Base-by-base conservation (phyloP, 495 filamentous ascomycete species). In the Cryomyces antarcticus region DNA sequence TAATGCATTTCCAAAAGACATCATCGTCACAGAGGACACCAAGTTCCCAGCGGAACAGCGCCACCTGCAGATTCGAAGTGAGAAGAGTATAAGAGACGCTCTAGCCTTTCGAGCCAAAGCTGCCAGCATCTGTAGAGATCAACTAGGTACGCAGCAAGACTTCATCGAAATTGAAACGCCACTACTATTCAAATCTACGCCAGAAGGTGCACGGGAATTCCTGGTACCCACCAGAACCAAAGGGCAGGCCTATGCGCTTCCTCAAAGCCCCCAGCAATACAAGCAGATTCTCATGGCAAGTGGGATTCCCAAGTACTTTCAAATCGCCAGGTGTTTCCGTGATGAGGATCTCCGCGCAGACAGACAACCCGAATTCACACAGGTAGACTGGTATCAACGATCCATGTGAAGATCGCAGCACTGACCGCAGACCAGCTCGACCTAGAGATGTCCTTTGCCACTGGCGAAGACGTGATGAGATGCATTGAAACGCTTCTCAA, bases 251-350 rank as follows among this genome's bases (percentile, higher is more conserved):
- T 97, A 96, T 61, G 89, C 92, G 7, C 60, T 97, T 27, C 86
- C 89, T 0, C 89, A 97, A 53, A 95, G 87, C 46, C 89, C 89
- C 6, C 89, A 97, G 61, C 89, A 97, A 57, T 96, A 94, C 58
- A 97, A 97, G 59, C 89, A 97, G 61, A 88, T 96, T 36, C 69
- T 97, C 13, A 95, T 97, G 86, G 80, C 86, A 6, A 80, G 78
- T 52, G 87, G 88, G 0, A 69, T 96, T 12, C 57, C 64, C 5
- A 69, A 67, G 6, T 97, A 97, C 57, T 93, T 73, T 54, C 89
- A 97, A 58, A 81, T 96, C 59, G 89, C 92, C 2, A 77, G 73
- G 46, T 97, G 89, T 52, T 97, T 96, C 62, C 79, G 89, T 6
- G 89, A 97, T 55, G 89, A 97, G 57, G 89, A 95, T 64, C 63